Base-by-base conservation (phyloP, 306 rosid species). In the Gastrolobium villosum region DNA sequence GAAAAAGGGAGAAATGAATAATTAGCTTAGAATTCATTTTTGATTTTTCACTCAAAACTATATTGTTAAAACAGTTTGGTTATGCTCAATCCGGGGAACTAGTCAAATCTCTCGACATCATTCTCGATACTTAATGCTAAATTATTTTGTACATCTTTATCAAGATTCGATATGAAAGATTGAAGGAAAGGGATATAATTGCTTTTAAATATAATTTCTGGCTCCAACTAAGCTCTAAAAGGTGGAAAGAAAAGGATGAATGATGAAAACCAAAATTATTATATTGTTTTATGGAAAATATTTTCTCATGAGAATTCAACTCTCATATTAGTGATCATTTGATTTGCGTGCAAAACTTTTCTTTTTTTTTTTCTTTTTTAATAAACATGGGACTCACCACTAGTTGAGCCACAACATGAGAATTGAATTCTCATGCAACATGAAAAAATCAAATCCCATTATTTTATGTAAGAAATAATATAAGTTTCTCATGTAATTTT, bases 251-350 rank as follows among this genome's bases (percentile, higher is more conserved):
- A 56, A 56, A 62, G 8, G 10, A 37, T 28, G 53, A 55, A 35
- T 48, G 65, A 40, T 41, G 65, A 43, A 41, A 66, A 77, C 67
- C 74, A 54, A 69, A 67, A 15, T 46, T 57, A 36, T 69, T 45
- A 46, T 45, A 59, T 45, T 13, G 7, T 78, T 57, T 57, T 70
- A 45, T 70, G 44, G n/a, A n/a, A n/a, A n/a, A n/a, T n/a, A n/a
- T n/a, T n/a, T n/a, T n/a, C n/a, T n/a, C n/a, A n/a, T n/a, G n/a
- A n/a, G n/a, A n/a, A n/a, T n/a, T n/a, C n/a, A n/a, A n/a, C n/a
- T n/a, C n/a, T n/a, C n/a, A n/a, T n/a, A n/a, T n/a, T n/a, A n/a
- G n/a, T n/a, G n/a, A n/a, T n/a, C n/a, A n/a, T n/a, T n/a, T n/a
- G n/a, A n/a, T n/a, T n/a, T n/a, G n/a, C n/a, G n/a, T n/a, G n/a